Evolutionary conservation across 148 eudicot species (phyloP).

Genomic region (Chenopodium suecicum): DNA sequence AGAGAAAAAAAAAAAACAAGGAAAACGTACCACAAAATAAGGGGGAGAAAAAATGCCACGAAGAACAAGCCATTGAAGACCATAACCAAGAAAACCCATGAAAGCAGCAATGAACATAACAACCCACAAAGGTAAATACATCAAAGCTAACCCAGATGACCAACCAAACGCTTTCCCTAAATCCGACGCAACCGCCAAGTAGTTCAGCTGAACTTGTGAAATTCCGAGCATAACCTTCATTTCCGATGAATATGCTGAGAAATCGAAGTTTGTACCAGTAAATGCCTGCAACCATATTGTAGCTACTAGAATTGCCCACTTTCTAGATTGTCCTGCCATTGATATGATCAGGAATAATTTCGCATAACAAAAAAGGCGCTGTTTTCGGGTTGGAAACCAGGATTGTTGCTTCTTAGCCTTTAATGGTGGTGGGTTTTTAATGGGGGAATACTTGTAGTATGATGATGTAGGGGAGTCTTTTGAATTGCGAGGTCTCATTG

Average conservation of each 20-base stretch:
- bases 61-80: slow-evolving; percentile 73
- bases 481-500: background rate
- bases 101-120: slow-evolving; percentile 65
- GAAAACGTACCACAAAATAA: slow-evolving; percentile 57
- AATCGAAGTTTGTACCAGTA: slow-evolving; percentile 90
- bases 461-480: background rate
- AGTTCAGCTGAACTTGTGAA: slow-evolving; percentile 81
- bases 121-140: slow-evolving; percentile 59
- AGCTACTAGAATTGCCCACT: slow-evolving; percentile 75
- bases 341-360: background rate
- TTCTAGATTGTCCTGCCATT: slow-evolving; percentile 57
- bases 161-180: slow-evolving; percentile 89
- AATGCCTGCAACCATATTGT: slow-evolving; percentile 90
- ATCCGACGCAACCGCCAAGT: slow-evolving; percentile 85
- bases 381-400: background rate
- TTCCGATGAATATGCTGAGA: slow-evolving; percentile 83
- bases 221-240: slow-evolving; percentile 60
- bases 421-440: background rate
- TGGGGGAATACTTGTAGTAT: no score
- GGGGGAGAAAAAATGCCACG: slow-evolving; percentile 48
- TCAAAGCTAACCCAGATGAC: slow-evolving; percentile 81
- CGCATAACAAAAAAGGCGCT: no score
- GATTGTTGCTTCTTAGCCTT: no score
- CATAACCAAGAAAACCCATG: slow-evolving; percentile 81
- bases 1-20: background rate